phyloP scores from a whole-genome alignment of 169 alveolate species.

The Amoebophrya sp. region DNA sequence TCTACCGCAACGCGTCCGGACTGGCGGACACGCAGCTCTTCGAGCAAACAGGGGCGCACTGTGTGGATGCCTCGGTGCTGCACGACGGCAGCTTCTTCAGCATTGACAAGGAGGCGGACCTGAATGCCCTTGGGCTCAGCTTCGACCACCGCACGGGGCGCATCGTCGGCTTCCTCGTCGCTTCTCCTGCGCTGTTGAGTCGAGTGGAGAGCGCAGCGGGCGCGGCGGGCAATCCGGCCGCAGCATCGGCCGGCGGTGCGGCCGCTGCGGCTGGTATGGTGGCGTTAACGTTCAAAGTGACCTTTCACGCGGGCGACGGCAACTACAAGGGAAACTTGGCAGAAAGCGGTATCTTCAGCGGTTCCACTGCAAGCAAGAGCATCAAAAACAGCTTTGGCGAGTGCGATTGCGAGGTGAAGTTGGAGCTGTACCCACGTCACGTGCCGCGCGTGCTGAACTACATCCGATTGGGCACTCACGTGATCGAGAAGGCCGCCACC shows the following conservation, averaged over 20 bases:
- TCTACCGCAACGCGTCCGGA: no score
- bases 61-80: neutral
- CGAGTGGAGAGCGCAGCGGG: neutral
- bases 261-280: neutral
- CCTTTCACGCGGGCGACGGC: neutral
- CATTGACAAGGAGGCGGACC: neutral
- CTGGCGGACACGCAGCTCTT: no score
- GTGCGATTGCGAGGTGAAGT: neutral
- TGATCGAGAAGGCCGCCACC: neutral
- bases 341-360: neutral
- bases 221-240: neutral
- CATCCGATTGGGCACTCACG: neutral
- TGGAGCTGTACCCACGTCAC: neutral
- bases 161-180: neutral
- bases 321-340: neutral
- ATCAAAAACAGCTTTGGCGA: neutral
- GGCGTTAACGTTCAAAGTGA: neutral
- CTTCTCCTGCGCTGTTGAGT: neutral
- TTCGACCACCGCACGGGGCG: neutral
- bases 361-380: neutral
- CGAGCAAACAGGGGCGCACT: neutral
- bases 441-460: neutral
- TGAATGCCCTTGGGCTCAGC: neutral
- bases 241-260: neutral
- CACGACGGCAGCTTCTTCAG: neutral